A percentile compares a stretch with the other conserved stretches of the same genome.
These are phyloP conservation scores for Mucor plumbeus DNA, from an alignment of 371 early-diverging fungal genomes.

Conservation along the genomic window DNA sequence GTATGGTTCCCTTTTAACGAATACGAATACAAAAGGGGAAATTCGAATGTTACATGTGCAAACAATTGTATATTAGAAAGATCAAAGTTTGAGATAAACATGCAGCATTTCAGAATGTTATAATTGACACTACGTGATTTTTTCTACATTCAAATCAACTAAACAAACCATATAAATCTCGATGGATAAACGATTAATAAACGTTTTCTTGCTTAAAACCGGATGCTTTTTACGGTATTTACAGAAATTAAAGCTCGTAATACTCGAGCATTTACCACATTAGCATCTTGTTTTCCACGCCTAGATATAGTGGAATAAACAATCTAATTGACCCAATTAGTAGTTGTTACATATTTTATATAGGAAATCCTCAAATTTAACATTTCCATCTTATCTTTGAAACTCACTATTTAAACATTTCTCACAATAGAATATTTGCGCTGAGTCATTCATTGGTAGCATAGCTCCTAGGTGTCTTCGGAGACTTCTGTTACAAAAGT, in stretches of 20 bases:
- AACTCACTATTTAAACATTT: not conserved
- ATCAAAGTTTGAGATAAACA: not conserved
- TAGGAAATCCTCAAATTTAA: no score
- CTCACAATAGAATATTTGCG: conserved; percentile 1
- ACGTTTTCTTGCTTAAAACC: not conserved
- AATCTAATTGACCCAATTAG: no score
- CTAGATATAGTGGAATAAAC: no score
- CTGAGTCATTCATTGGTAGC: conserved; percentile 17
- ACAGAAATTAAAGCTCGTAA: not conserved
- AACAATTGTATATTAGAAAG: not conserved
- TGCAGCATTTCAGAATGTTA: not conserved
- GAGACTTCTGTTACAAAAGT: not conserved
- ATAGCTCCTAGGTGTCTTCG: conserved; percentile 7
- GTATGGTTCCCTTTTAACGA: not conserved
- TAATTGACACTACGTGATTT: not conserved
- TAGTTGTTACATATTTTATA: no score
- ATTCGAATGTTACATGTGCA: no score
- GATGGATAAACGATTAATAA: not conserved
- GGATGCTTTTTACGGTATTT: not conserved
- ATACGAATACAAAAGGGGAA: no score
- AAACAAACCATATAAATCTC: not conserved
- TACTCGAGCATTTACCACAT: not conserved
- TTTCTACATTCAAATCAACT: not conserved
- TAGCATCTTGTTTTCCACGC: no score
- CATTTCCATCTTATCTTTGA: not conserved